Conservation (phyloP, 768 basidiomycete genomes). For the Termitomyces heimii region DNA sequence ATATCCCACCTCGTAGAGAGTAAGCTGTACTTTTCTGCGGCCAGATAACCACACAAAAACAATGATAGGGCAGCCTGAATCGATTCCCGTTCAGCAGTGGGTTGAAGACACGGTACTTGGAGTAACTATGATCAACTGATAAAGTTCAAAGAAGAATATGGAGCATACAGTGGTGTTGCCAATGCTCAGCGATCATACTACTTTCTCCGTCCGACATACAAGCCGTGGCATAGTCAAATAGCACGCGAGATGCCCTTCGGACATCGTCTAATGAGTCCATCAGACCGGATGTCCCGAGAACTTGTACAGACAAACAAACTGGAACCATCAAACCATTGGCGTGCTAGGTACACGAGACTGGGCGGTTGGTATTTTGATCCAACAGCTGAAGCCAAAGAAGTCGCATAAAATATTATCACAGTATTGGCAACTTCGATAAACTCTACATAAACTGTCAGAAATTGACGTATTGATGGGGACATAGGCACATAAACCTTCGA, state of each 20-base stretch:
- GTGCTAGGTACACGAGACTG: constrained; percentile 66
- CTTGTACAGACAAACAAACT: constrained; percentile 35
- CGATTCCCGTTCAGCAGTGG: constrained; percentile 54
- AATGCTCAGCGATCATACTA: constrained; percentile 19
- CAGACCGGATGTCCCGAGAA: background rate
- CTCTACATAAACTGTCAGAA: constrained; percentile 35
- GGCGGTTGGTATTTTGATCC: constrained; percentile 61
- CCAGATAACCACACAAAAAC: constrained; percentile 78
- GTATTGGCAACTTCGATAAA: constrained; percentile 63
- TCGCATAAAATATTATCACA: constrained; percentile 75
- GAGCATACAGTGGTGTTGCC: constrained; percentile 5
- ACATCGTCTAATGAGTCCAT: constrained; percentile 51
- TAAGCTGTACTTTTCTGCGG: constrained; percentile 72
- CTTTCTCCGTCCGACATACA: constrained; percentile 66
- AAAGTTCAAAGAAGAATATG: background rate
- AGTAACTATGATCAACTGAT: background rate
- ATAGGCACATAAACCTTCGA: constrained; percentile 45
- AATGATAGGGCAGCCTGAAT: constrained; percentile 61
- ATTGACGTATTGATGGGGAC: background rate
- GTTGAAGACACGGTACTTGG: constrained; percentile 11
- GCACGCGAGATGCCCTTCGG: constrained; percentile 65
- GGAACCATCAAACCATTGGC: constrained; percentile 69
- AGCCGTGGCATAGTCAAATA: constrained; percentile 74
- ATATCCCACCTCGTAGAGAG: constrained; percentile 60
- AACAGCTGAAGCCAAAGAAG: constrained; percentile 57